phyloP scores from a whole-genome alignment of 2,329 filamentous ascomycete species.

The Beauveria asiatica region DNA sequence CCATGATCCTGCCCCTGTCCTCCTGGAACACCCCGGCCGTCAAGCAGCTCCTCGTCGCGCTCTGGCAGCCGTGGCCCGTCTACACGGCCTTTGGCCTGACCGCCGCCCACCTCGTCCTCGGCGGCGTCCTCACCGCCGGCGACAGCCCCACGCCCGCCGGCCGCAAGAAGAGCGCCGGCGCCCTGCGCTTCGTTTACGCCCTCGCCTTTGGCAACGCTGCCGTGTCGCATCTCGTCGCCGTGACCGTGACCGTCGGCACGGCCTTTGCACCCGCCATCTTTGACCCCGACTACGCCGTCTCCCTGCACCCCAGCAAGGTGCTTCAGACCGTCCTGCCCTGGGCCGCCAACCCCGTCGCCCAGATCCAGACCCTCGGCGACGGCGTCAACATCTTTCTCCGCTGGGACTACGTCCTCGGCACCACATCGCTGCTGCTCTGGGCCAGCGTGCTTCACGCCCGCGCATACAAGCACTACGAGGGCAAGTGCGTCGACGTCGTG shows the following conservation, averaged over 20 bases:
- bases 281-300: not conserved
- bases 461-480: slow-evolving; percentile 8
- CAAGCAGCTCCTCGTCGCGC: slow-evolving; percentile 16
- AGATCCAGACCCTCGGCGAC: slow-evolving; percentile 13
- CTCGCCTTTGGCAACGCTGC: slow-evolving; percentile 13
- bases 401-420: slow-evolving; percentile 16
- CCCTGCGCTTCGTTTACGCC: slow-evolving; percentile 14
- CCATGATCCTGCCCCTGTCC: slow-evolving; percentile 12
- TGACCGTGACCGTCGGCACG: slow-evolving; percentile 7
- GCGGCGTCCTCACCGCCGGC: not conserved
- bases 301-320: slow-evolving; percentile 13
- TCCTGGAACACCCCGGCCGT: slow-evolving; percentile 11
- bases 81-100: slow-evolving; percentile 13
- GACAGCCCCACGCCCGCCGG: not conserved
- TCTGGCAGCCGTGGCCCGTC: slow-evolving; percentile 17
- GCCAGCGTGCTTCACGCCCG: slow-evolving; percentile 11
- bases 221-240: slow-evolving; percentile 12
- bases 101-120: not conserved
- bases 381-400: slow-evolving; percentile 14
- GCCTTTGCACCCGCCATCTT: slow-evolving; percentile 13
- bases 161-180: not conserved
- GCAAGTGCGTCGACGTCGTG: not conserved
- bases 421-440: slow-evolving; percentile 15
- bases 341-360: slow-evolving; percentile 4
- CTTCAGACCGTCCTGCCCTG: slow-evolving; percentile 14